Evolutionary conservation across 257 asterid genomes (phyloP), one percentile per base, ranked within the genome.

Genomic region (Scutellaria galericulata): DNA sequence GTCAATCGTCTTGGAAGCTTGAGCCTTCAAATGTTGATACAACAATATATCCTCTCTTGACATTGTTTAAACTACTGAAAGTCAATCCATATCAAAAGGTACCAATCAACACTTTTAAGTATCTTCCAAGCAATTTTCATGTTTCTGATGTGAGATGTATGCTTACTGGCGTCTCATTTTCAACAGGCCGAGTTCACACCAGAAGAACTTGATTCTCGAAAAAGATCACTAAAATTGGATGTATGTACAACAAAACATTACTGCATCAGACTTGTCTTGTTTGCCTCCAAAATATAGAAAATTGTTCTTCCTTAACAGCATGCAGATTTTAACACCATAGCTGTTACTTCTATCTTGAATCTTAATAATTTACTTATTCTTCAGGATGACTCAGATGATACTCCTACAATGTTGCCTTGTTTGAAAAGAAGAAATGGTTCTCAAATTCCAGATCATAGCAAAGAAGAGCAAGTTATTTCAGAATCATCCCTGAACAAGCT

Each of bases 161-260:
- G 47, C 46, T 39, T 20, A 15, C 71, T 39, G 40, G 61, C 41
- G 12, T 2, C 53, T 40, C 9, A 15, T 68, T 27, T 62, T 20
- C 63, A 37, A 77, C 86, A 88, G 97, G 96, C 97, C 7, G 93
- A 89, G 68, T 89, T 91, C 80, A 89, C 90, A 5, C 97, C 97
- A n/a, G 93, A 91, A 39, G 93, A 89, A 63, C 91, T 89, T 35
- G 83, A 82, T 74, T 91, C 93, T 52, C 81, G 87, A 35, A 91
- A 91, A 60, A 93, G 95, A 76, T 73, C 78, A 0, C 85, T 89
- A 14, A 78, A 83, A 31, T 58, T 88, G 56, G 91, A 84, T 57
- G 85, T 83, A 75, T 24, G 83, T 7, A 39, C 22, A 20, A 24
- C 10, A 24, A 44, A 12, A 13, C 53, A 52, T 39, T 75, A 15